phyloP scores from a whole-genome alignment of 2,329 filamentous ascomycete genomes.

The Trichoderma endophyticum region DNA sequence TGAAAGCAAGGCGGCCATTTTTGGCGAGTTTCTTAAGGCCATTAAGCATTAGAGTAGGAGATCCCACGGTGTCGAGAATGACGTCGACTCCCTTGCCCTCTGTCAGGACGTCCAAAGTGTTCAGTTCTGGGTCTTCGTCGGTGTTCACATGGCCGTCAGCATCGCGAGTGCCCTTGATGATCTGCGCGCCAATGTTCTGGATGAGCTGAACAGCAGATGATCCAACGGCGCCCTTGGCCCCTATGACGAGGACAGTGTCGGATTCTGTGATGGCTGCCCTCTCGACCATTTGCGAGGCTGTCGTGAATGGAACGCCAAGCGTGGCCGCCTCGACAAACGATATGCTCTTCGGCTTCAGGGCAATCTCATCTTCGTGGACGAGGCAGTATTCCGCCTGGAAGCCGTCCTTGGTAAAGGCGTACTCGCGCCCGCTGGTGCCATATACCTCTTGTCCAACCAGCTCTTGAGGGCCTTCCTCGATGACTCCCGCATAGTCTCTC shows the following conservation, averaged over 20 bases:
- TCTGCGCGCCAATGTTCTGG: background rate
- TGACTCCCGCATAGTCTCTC: conserved; percentile 17
- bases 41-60: background rate
- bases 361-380: conserved; percentile 3
- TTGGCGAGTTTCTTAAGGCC: conserved; percentile 4
- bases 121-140: conserved; percentile 4
- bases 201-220: conserved; percentile 8
- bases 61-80: conserved; percentile 12
- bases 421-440: conserved; percentile 15
- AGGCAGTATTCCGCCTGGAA: conserved; percentile 19
- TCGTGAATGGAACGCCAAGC: conserved; percentile 17
- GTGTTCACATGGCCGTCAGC: conserved; percentile 3
- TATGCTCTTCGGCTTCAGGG: conserved; percentile 16
- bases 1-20: conserved; percentile 7
- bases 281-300: conserved; percentile 17
- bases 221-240: conserved; percentile 8
- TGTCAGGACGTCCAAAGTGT: background rate
- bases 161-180: conserved; percentile 12
- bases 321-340: conserved; percentile 16
- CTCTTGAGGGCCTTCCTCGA: conserved; percentile 16
- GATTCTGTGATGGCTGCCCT: conserved; percentile 4
- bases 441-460: conserved; percentile 16
- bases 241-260: conserved; percentile 12
- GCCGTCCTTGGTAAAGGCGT: conserved; percentile 18
- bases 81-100: conserved; percentile 6